Evolutionary conservation across 495 filamentous ascomycete genomes (phyloP), one percentile per base, ranked within the genome.

Genomic region (Neurospora africana): DNA sequence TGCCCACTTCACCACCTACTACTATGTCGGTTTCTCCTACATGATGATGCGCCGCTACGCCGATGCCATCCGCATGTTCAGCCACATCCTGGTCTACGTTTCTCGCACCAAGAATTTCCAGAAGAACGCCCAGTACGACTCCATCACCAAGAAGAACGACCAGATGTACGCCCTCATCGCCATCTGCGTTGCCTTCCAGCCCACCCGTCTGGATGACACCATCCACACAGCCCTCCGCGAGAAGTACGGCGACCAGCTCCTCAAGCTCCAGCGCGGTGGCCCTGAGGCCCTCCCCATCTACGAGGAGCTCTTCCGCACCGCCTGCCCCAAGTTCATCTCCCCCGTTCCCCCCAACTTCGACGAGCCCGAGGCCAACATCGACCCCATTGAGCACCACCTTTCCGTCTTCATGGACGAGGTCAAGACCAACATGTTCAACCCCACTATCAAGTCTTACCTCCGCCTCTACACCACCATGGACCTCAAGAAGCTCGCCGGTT

Each of bases 1-100:
- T 69, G 95, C 95, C 70, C 96, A 99, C 84, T 98, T 99, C 86
- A 98, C 95, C 69, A 99, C 95, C 73, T 99, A 99, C 88, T 99
- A 99, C 89, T 99, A 98, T 81, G 95, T 98, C 75, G 95, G 95
- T 71, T 98, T 99, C 89, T 96, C 93, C 76, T 99, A 99, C 89
- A 98, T 99, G 95, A 99, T 99, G 95, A 94, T 98, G 92, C 93
- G 95, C 82, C 92, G 95, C 79, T 99, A 99, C 79, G 93, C 92
- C 83, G 95, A 99, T 80, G 95, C 95, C 81, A 97, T 98, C 84
- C 93, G 95, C 86, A 95, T 97, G 90, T 99, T 99, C 90, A 94
- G 91, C 86, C 95, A 99, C 87, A 99, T 99, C 83, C 88, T 99
- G 80, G 92, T 99, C 83, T 99, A 99, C 85, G 96, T 98, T 74